Evolutionary conservation across 1,284 basidiomycete species (phyloP), one percentile per base, ranked within the genome.

Genomic region (Boletellus sp.): DNA sequence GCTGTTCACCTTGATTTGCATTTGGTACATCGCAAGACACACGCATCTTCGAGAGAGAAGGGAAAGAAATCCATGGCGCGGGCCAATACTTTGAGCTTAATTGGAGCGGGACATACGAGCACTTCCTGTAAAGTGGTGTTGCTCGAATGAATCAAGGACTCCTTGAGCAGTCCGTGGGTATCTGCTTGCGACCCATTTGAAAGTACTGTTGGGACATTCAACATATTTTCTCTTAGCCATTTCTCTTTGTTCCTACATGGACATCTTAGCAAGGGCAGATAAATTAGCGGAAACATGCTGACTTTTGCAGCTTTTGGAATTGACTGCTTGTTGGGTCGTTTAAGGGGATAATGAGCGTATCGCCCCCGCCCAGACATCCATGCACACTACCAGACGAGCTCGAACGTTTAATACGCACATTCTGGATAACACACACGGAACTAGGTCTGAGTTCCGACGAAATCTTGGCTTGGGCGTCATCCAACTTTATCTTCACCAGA

Each of bases 31-130:
- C 64, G 66, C 29, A 75, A 63, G 16, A 70, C 61, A 29, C 73
- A 69, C 22, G 73, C 78, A 20, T 80, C 71, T 21, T 66, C 53
- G 19, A 84, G 57, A 20, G 69, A 56, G 34, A 72, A 63, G 1
- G 84, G 84, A 53, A 69, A 74, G 56, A 78, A 82, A 56, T 82
- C 79, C 7, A 77, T 59, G 4, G 76, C 71, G 17, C 74, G 75
- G 6, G 77, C 83, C 10, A 67, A 53, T 16, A 85, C 60, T 23
- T 61, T 70, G 52, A 73, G 78, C 45, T 66, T 69, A 20, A 58
- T 64, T 8, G 72, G 71, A 29, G 60, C 58, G 2, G 63, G 50
- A 35, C 53, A 59, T 2, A 53, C 56, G 16, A 67, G 53, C 21
- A 80, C 59, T 51, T 76, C 68, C 42, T 67, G 58, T 46, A 82